Base-by-base conservation (phyloP, 352 stramenopile genomes). In the Phytophthora vignae region DNA sequence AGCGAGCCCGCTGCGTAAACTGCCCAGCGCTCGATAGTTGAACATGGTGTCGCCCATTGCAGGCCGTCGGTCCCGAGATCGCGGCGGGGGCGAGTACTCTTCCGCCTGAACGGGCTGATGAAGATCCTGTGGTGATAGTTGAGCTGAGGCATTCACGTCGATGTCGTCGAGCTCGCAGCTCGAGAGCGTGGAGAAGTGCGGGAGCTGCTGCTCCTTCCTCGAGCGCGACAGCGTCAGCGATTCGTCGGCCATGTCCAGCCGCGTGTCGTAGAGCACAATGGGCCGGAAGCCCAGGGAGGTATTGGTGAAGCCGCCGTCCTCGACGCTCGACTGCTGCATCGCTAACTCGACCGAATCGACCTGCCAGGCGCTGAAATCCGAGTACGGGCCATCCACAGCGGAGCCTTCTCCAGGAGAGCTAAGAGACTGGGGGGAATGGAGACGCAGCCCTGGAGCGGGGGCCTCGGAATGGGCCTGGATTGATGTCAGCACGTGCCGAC, bases 11-110 rank as follows among this genome's bases (percentile, higher is more conserved):
- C 71, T 75, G 12, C 83, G 83, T 17, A 92, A 74, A 65, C 73
- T 85, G 1, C 81, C 83, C 11, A 83, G 80, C 10, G 68, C 67
- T 36, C 73, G 68, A 46, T 87, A 86, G 40, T 88, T 84, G 60
- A 87, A 90, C 63, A 83, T 85, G 9, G 55, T 55, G 36, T 83
- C 70, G 17, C 60, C 63, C 17, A 71, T 66, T 21, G 83, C 75
- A 52, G 67, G 65, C 21, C 44, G 29, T 55, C 71, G 57, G 10
- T 71, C 61, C 36, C 53, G 64, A n/a, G 29, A 25, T 52, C 19
- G 27, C 42, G 52, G 48, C 25, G 60, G 60, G 10, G 56, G 63
- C n/a, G 55, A 60, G 9, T 74, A 59, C 22, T 67, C 27, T 25
- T 65, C 59, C 9, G 17, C 50, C 27, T 65, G 31, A 4, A 12